Evolutionary conservation across 345 rosid species (phyloP).

Genomic region (Ailanthus altissimus): DNA sequence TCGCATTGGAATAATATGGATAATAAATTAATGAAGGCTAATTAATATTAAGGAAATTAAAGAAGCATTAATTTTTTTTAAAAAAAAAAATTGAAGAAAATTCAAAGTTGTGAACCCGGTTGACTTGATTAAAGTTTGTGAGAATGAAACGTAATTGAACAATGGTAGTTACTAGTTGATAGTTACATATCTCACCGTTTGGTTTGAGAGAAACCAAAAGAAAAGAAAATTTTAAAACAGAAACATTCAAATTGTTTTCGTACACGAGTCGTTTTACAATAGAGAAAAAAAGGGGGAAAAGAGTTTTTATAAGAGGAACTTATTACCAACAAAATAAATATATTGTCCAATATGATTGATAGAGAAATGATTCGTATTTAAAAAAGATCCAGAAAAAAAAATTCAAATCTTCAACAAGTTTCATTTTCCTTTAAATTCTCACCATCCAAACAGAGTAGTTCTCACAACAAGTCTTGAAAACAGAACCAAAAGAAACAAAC

Average conservation of each 20-base stretch:
- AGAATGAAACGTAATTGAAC: neutral
- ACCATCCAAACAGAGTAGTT: conserved; percentile 4
- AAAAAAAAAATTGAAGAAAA: neutral
- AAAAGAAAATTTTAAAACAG: neutral
- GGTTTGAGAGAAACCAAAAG: no score
- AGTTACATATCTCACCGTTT: no score
- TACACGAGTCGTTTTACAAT: neutral
- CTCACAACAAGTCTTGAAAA: neutral
- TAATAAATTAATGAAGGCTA: neutral
- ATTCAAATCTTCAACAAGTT: neutral
- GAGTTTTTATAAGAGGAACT: neutral
- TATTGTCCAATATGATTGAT: neutral
- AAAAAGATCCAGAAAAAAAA: no score
- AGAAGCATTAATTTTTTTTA: neutral
- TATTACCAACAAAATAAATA: neutral
- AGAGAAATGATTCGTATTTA: no score
- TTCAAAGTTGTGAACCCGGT: neutral
- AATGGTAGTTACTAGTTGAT: no score
- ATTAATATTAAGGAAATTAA: neutral
- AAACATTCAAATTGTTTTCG: neutral
- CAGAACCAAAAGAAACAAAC: neutral
- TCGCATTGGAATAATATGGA: neutral
- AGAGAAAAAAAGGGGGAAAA: neutral
- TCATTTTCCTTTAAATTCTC: neutral
- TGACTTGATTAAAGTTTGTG: neutral